Evolutionary conservation across 352 stramenopile genomes (phyloP).

Genomic region (Globisporangium irregulare): DNA sequence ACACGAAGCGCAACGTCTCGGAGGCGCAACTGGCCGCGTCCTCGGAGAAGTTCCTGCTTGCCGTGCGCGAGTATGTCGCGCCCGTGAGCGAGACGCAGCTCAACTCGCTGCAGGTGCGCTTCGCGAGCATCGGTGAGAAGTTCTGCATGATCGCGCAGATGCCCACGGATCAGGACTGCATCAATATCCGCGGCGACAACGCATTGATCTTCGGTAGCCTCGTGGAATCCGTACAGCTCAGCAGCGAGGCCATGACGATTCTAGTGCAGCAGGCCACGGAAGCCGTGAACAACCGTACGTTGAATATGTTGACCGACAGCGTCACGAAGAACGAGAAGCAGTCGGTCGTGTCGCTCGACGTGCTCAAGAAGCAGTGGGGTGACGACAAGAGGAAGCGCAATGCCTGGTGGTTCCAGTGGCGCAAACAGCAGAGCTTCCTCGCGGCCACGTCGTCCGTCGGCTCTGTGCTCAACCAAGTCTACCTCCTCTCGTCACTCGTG

Average conservation of each 20-base stretch:
- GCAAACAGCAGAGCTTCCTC: not conserved
- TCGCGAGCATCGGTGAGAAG: not conserved
- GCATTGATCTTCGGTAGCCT: constrained; percentile 2
- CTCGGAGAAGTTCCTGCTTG: not conserved
- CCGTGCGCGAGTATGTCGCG: not conserved
- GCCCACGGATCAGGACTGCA: not conserved
- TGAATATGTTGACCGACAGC: not conserved
- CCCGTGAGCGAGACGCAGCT: constrained; percentile 2
- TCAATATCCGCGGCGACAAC: constrained; percentile 4
- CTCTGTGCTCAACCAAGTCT: not conserved
- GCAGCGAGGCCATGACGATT: not conserved
- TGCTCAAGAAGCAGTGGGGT: constrained; percentile 3
- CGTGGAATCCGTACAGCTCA: not conserved
- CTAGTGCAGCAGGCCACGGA: not conserved
- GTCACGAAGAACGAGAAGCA: not conserved
- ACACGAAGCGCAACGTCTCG: not conserved
- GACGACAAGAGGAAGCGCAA: not conserved
- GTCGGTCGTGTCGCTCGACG: not conserved
- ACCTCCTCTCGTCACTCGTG: not conserved
- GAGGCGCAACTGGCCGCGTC: constrained; percentile 1
- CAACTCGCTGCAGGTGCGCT: constrained; percentile 8
- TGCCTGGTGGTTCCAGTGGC: constrained; percentile 4
- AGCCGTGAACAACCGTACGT: not conserved
- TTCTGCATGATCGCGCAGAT: constrained; percentile 5
- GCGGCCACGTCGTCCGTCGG: not conserved